phyloP scores from a whole-genome alignment of 306 rosid species.

The Ochetophila trinervis region DNA sequence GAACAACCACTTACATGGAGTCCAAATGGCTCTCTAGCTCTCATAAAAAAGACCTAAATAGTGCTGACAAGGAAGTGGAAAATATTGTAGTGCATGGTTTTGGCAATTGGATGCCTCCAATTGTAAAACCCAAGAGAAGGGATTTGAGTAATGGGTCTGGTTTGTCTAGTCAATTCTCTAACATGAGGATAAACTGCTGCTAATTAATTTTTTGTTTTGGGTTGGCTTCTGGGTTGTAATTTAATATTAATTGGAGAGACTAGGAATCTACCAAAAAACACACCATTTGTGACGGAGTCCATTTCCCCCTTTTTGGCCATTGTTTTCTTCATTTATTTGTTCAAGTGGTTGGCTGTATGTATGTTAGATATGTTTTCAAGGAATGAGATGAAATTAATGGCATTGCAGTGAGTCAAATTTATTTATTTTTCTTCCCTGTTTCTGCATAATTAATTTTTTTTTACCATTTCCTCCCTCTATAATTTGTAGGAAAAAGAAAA shows the following conservation, averaged over 20 bases:
- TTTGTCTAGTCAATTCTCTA: conserved; percentile 62
- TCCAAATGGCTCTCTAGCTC: conserved; percentile 49
- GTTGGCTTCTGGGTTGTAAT: not conserved
- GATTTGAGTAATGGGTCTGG: conserved; percentile 43
- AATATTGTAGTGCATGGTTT: not conserved
- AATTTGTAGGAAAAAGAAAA: no score
- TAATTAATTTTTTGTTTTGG: not conserved
- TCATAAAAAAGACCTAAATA: conserved; percentile 17
- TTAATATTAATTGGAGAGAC: no score
- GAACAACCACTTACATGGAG: conserved; percentile 54
- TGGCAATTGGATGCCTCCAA: conserved; percentile 45
- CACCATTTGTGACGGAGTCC: no score
- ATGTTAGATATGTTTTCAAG: not conserved
- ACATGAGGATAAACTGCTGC: conserved; percentile 51
- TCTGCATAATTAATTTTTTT: no score
- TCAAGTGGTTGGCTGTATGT: not conserved
- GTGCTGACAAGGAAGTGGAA: not conserved
- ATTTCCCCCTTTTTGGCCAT: not conserved
- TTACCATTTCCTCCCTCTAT: not conserved
- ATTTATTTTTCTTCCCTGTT: not conserved
- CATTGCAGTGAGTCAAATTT: not conserved
- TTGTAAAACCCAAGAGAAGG: conserved; percentile 35
- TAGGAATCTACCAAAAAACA: no score
- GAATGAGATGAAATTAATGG: not conserved
- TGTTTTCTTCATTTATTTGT: not conserved